These are phyloP conservation scores for Aspergillus puulaauensis DNA, from an alignment of 2,329 filamentous ascomycete genomes.

Conservation along the genomic window DNA sequence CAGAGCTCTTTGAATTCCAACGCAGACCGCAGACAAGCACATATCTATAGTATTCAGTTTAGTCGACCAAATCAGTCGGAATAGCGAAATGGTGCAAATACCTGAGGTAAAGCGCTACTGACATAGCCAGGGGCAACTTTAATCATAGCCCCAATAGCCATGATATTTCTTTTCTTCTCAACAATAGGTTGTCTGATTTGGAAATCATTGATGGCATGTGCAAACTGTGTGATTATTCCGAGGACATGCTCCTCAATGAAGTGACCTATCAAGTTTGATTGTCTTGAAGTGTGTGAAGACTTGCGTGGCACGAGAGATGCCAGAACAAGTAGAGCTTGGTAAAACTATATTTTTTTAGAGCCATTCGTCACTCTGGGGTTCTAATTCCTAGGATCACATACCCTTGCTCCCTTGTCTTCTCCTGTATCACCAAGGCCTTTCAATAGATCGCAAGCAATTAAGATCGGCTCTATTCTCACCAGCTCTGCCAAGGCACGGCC, in stretches of 20 bases:
- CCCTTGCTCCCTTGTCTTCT: slow-evolving; percentile 52
- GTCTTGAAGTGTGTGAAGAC: slow-evolving; percentile 47
- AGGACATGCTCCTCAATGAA: slow-evolving; percentile 84
- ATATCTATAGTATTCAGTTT: slow-evolving; percentile 60
- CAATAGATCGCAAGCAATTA: slow-evolving; percentile 76
- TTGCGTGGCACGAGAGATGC: slow-evolving; percentile 53
- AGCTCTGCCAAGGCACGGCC: slow-evolving; percentile 66
- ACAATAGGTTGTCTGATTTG: slow-evolving; percentile 55
- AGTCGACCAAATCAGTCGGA: background rate
- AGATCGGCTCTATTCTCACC: slow-evolving; percentile 71
- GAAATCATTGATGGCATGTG: slow-evolving; percentile 72
- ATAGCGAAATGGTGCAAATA: slow-evolving; percentile 40
- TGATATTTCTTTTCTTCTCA: slow-evolving; percentile 76
- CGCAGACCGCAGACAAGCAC: slow-evolving; percentile 86
- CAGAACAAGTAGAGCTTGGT: slow-evolving; percentile 53
- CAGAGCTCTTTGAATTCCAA: slow-evolving; percentile 74
- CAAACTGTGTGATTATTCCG: slow-evolving; percentile 80
- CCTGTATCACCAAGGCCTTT: slow-evolving; percentile 73
- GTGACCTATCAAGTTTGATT: slow-evolving; percentile 61
- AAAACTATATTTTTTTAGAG: slow-evolving; percentile 33
- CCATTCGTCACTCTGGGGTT: background rate
- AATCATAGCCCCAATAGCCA: slow-evolving; percentile 86
- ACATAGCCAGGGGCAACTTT: slow-evolving; percentile 70
- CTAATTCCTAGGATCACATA: slow-evolving; percentile 41
- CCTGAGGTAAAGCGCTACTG: slow-evolving; percentile 80